Conservation (phyloP, 2,329 filamentous ascomycete species). For the Sporothrix sp. region DNA sequence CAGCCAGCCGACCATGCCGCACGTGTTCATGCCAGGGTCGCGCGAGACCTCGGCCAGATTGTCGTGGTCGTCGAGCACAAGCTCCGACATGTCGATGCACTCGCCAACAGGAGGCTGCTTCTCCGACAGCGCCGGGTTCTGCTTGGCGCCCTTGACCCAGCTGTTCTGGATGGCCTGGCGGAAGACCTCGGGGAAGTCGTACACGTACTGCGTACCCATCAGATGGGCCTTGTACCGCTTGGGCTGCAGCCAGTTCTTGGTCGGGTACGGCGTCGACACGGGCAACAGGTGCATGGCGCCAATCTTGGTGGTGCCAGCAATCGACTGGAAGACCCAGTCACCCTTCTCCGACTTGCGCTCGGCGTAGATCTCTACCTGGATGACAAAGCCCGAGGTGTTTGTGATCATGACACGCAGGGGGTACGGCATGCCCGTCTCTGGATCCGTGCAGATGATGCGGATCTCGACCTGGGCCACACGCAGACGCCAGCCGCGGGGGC, state of each 20-base stretch:
- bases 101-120: slow-evolving; percentile 80
- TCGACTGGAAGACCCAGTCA: slow-evolving; percentile 97
- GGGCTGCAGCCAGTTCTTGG: slow-evolving; percentile 96
- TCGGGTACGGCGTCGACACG: slow-evolving; percentile 86
- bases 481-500: slow-evolving; percentile 87
- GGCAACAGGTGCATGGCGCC: slow-evolving; percentile 89
- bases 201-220: slow-evolving; percentile 98
- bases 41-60: slow-evolving; percentile 87
- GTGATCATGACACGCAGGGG: slow-evolving; percentile 93
- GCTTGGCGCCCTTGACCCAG: slow-evolving; percentile 69
- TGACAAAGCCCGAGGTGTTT: slow-evolving; percentile 96
- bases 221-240: slow-evolving; percentile 99
- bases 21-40: slow-evolving; percentile 88
- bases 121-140: slow-evolving; percentile 62
- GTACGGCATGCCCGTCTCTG: slow-evolving; percentile 70
- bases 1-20: slow-evolving; percentile 98
- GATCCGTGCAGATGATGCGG: slow-evolving; percentile 94
- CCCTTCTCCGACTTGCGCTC: slow-evolving; percentile 98
- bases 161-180: slow-evolving; percentile 93
- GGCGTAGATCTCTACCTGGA: slow-evolving; percentile 94
- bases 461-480: slow-evolving; percentile 97
- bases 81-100: slow-evolving; percentile 87
- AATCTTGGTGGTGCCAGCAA: slow-evolving; percentile 89
- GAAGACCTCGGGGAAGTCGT: slow-evolving; percentile 99
- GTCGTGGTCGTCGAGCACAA: slow-evolving; percentile 90